Conservation (phyloP, 2,329 filamentous ascomycete species). For the Chrysoporthe austroafricana region DNA sequence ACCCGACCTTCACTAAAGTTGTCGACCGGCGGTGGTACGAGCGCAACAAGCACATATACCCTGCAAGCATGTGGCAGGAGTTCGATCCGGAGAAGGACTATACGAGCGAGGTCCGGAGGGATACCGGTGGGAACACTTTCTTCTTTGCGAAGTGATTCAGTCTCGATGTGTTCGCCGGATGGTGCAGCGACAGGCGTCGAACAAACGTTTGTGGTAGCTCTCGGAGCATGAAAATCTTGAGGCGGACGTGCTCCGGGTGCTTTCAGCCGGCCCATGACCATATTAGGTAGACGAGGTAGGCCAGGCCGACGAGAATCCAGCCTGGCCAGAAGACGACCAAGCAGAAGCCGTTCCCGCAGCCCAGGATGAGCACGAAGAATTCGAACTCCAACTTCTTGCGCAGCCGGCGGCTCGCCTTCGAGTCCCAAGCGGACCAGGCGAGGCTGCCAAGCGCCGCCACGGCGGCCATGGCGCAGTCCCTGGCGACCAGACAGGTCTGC, state of each 20-base stretch:
- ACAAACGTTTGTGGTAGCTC: constrained; percentile 1
- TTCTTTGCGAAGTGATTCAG: constrained; percentile 68
- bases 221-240: not conserved
- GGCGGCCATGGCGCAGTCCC: constrained; percentile 21
- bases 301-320: constrained; percentile 52
- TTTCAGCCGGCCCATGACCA: constrained; percentile 30
- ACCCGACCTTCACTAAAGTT: constrained; percentile 85
- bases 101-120: constrained; percentile 74
- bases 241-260: constrained; percentile 5
- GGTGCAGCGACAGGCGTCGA: no score
- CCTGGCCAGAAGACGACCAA: constrained; percentile 62
- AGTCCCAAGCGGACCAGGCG: constrained; percentile 43
- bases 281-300: constrained; percentile 42
- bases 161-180: not conserved
- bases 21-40: constrained; percentile 98
- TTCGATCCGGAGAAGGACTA: constrained; percentile 93
- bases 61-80: constrained; percentile 92
- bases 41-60: constrained; percentile 97
- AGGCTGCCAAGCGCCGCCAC: constrained; percentile 29
- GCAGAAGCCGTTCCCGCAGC: constrained; percentile 52
- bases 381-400: constrained; percentile 56
- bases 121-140: constrained; percentile 88
- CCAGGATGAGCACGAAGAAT: constrained; percentile 55
- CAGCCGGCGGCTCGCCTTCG: constrained; percentile 40
- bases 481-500: constrained; percentile 37